Base-by-base conservation (phyloP, 352 stramenopile genomes). In the Phytophthora brassicae region DNA sequence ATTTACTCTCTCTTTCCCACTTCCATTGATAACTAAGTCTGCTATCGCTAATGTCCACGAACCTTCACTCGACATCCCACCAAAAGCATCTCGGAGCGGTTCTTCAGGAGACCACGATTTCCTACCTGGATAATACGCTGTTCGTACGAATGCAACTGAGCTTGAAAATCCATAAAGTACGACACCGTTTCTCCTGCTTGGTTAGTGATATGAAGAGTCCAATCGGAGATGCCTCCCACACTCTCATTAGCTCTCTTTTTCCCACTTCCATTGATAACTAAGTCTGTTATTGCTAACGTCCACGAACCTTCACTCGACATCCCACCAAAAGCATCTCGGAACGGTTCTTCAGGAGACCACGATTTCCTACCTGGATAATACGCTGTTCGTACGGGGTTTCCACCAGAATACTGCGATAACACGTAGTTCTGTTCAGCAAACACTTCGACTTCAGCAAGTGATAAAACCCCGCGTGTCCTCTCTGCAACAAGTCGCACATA, bases 401-500 rank as follows among this genome's bases (percentile, higher is more conserved):
- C 84, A 7, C 79, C 75, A 16, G 52, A 36, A 41, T 92, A 94
- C 42, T 77, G 62, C 0, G 81, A 90, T 38, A 94, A 55, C 20
- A 84, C 45, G 24, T 89, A 74, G 20, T 63, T 75, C 6, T 75
- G 65, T 48, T 88, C 73, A 0, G 60, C 48, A 38, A 88, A 95
- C 17, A 94, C 75, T 60, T 95, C 68, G 6, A 95, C 82, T 58
- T 95, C 86, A 16, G 83, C 79, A 11, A 95, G 59, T 4, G 79
- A 89, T 26, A 95, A 60, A 6, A 71, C 54, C 0, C 70, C 69
- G n/a, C 36, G 68, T 0, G 75, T 45, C 11, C 68, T 61, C 35
- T 85, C 79, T 2, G 71, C 65, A 8, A 90, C 60, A 17, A 94
- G 73, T 23, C 86, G 82, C 3, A 94, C 46, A 49, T 84, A 87